These are phyloP conservation scores for Paulownia fortunei DNA, from an alignment of 257 asterid genomes.

Conservation along the genomic window DNA sequence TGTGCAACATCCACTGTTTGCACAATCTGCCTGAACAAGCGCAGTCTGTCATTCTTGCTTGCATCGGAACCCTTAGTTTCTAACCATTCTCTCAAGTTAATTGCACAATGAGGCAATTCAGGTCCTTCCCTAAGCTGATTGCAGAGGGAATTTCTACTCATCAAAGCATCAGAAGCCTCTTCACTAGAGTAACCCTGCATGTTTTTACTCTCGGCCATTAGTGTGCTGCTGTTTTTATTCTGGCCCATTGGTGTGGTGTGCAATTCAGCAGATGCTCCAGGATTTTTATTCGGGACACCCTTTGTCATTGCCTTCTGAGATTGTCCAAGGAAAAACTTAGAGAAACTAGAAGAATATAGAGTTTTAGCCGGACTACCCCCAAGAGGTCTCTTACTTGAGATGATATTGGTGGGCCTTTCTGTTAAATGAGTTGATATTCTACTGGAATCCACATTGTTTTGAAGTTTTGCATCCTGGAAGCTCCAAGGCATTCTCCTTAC, in stretches of 20 bases:
- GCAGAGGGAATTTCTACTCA: neutral
- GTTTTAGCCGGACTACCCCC: constrained; percentile 30
- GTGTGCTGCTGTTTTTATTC: neutral
- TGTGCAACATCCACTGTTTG: constrained; percentile 39
- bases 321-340: constrained; percentile 37
- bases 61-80: constrained; percentile 17
- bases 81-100: constrained; percentile 54
- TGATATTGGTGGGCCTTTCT: constrained; percentile 15
- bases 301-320: constrained; percentile 27
- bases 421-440: constrained; percentile 25
- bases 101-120: constrained; percentile 28
- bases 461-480: constrained; percentile 14
- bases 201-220: constrained; percentile 12
- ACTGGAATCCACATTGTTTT: constrained; percentile 27
- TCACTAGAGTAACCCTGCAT: constrained; percentile 6
- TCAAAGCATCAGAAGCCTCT: constrained; percentile 15
- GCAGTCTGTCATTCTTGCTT: constrained; percentile 36
- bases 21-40: constrained; percentile 47
- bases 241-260: neutral
- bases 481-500: neutral
- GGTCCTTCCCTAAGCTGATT: constrained; percentile 3
- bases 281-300: constrained; percentile 14
- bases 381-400: constrained; percentile 17
- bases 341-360: constrained; percentile 43
- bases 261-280: constrained; percentile 20